phyloP scores from a whole-genome alignment of 1,284 basidiomycete genomes.

The Cryptococcus sp. region DNA sequence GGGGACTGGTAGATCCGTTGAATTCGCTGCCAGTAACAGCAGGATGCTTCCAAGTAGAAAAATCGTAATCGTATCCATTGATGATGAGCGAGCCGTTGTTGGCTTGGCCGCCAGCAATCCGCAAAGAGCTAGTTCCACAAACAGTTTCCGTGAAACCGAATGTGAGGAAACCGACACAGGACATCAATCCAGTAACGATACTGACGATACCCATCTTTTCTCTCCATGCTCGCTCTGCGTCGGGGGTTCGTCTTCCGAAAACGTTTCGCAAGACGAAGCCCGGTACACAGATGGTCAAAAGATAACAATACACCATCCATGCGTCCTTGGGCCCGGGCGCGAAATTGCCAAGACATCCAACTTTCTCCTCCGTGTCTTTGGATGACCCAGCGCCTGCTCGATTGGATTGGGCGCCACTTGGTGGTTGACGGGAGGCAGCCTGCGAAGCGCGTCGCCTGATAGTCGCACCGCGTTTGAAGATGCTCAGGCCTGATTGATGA shows the following conservation, averaged over 20 bases:
- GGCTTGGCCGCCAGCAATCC: slow-evolving; percentile 77
- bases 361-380: slow-evolving; percentile 52
- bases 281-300: slow-evolving; percentile 83
- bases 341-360: slow-evolving; percentile 68
- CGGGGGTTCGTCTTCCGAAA: slow-evolving; percentile 80
- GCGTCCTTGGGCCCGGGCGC: slow-evolving; percentile 84
- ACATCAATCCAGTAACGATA: slow-evolving; percentile 82
- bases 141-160: slow-evolving; percentile 98
- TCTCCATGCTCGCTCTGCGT: slow-evolving; percentile 90
- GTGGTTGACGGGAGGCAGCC: slow-evolving; percentile 51
- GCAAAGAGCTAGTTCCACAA: slow-evolving; percentile 79
- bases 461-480: slow-evolving; percentile 80
- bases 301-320: slow-evolving; percentile 95
- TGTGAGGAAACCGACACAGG: slow-evolving; percentile 92
- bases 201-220: slow-evolving; percentile 95
- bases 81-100: slow-evolving; percentile 83
- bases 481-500: slow-evolving; percentile 79
- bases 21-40: slow-evolving; percentile 59
- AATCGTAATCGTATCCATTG: slow-evolving; percentile 90
- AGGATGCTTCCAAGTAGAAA: slow-evolving; percentile 83
- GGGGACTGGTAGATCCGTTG: slow-evolving; percentile 77
- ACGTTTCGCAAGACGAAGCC: slow-evolving; percentile 63
- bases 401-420: slow-evolving; percentile 44
- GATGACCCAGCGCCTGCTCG: slow-evolving; percentile 26
- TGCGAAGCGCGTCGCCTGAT: slow-evolving; percentile 68